Conservation (phyloP, 1,284 basidiomycete genomes). For the Tilletia horrida region DNA sequence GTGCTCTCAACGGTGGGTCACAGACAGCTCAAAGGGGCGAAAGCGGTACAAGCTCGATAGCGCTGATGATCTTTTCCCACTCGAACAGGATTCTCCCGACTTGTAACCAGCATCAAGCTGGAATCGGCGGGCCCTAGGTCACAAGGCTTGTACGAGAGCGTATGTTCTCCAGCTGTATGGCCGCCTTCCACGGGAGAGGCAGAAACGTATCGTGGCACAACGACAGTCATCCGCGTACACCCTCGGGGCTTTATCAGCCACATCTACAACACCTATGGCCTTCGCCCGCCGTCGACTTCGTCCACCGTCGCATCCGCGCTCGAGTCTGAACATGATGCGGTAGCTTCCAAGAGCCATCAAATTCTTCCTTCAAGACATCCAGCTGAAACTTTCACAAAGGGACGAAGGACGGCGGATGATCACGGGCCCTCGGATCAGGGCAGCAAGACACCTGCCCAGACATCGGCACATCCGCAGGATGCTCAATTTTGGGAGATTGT, state of each 20-base stretch:
- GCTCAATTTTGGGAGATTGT: conserved; percentile 15
- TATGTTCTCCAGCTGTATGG: conserved; percentile 39
- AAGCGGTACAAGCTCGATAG: background rate
- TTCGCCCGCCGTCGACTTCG: conserved; percentile 33
- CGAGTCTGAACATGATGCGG: conserved; percentile 24
- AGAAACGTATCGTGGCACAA: conserved; percentile 25
- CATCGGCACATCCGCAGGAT: conserved; percentile 1
- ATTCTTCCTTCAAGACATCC: background rate
- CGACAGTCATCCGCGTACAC: conserved; percentile 28
- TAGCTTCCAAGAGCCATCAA: conserved; percentile 13
- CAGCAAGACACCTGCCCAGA: background rate
- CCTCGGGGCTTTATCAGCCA: conserved; percentile 31
- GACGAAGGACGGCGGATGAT: background rate
- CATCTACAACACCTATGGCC: conserved; percentile 35
- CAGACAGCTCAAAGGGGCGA: background rate
- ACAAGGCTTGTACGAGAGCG: conserved; percentile 23
- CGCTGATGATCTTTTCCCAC: background rate
- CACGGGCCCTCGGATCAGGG: conserved; percentile 13
- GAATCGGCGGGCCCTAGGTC: conserved; percentile 22
- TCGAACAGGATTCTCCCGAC: conserved; percentile 26
- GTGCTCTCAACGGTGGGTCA: conserved; percentile 12
- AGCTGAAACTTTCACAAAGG: background rate
- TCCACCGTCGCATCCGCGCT: conserved; percentile 18
- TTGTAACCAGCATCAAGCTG: conserved; percentile 32
- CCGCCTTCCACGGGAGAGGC: background rate